phyloP scores from a whole-genome alignment of 768 basidiomycete species.

The Megacollybia marginata region DNA sequence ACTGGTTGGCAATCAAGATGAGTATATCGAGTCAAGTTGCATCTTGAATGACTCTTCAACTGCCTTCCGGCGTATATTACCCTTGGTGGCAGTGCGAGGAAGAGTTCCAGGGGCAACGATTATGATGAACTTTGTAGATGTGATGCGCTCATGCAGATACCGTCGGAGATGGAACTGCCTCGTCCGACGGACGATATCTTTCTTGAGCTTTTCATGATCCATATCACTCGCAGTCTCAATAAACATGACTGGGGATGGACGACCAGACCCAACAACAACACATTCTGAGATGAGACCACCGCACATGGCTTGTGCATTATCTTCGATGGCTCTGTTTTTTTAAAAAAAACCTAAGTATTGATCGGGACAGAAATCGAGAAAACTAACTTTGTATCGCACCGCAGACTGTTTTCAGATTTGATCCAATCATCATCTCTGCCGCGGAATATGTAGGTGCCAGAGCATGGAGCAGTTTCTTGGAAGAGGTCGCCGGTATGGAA shows the following conservation, averaged over 20 bases:
- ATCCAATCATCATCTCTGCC: slow-evolving; percentile 71
- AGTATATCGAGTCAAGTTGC: slow-evolving; percentile 35
- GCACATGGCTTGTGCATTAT: slow-evolving; percentile 44
- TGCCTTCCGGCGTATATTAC: slow-evolving; percentile 47
- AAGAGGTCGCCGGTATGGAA: slow-evolving; percentile 69
- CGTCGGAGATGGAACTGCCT: slow-evolving; percentile 42
- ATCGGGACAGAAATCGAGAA: slow-evolving; percentile 1
- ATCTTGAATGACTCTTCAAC: slow-evolving; percentile 38
- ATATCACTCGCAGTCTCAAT: slow-evolving; percentile 36
- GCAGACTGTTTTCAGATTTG: slow-evolving; percentile 58
- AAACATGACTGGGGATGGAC: slow-evolving; percentile 48
- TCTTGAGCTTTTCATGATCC: slow-evolving; percentile 34
- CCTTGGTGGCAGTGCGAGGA: slow-evolving; percentile 50
- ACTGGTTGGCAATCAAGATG: not conserved
- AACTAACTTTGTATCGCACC: slow-evolving; percentile 60
- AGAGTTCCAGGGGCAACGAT: slow-evolving; percentile 39
- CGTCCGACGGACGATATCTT: slow-evolving; percentile 44
- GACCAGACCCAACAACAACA: slow-evolving; percentile 48
- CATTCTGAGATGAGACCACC: slow-evolving; percentile 41
- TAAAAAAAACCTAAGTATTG: not conserved
- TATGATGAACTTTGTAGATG: slow-evolving; percentile 32
- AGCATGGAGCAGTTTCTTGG: slow-evolving; percentile 34
- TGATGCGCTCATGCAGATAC: slow-evolving; percentile 52
- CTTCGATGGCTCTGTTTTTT: slow-evolving; percentile 43
- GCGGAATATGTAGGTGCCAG: slow-evolving; percentile 43